Conservation (phyloP, 23 red algal species). For the Chondrus crispus region DNA sequence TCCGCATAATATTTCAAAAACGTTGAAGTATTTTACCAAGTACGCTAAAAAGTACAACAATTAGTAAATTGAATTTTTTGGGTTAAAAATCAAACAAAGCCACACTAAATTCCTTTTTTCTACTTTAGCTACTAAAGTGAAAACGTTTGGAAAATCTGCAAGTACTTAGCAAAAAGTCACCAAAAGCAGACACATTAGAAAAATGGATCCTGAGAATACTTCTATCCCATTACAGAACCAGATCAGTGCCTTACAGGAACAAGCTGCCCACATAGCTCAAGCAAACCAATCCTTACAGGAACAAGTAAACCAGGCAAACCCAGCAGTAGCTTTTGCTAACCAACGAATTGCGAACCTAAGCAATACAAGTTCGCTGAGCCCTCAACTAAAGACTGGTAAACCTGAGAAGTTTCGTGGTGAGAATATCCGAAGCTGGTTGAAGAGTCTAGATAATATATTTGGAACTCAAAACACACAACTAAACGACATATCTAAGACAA, state of each 20-base stretch:
- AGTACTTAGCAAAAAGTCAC: too few species aligned
- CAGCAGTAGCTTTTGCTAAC: neutral
- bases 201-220: too few species aligned
- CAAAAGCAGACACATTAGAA: too few species aligned
- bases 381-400: neutral
- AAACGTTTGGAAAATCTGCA: too few species aligned
- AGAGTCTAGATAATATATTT: slow-evolving; percentile 18
- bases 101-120: too few species aligned
- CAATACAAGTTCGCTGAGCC: neutral
- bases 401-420: neutral
- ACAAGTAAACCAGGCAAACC: neutral
- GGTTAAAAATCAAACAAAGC: too few species aligned
- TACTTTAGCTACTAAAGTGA: too few species aligned
- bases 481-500: slow-evolving; percentile 3
- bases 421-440: neutral
- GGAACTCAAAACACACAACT: neutral
- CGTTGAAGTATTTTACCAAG: neutral
- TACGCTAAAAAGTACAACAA: neutral
- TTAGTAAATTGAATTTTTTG: too few species aligned
- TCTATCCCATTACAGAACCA: too few species aligned
- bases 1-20: neutral
- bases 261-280: too few species aligned
- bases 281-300: neutral
- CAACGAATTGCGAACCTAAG: neutral
- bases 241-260: too few species aligned